Base-by-base conservation (phyloP, 345 rosid genomes). In the Boechera stricta region DNA sequence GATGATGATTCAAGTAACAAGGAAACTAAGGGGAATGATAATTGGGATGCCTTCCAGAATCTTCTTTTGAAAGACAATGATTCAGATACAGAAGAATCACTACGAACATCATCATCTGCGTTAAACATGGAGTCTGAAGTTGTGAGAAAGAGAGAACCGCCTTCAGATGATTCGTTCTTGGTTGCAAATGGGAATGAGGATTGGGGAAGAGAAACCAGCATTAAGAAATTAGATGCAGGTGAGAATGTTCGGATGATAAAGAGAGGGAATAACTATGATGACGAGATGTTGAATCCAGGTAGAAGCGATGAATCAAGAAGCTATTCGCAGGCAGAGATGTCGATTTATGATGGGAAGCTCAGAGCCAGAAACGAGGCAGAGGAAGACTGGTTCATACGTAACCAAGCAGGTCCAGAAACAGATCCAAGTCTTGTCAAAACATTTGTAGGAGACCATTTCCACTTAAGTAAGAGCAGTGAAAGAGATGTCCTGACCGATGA, bases 21-120 rank as follows among this genome's bases (percentile, higher is more conserved):
- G 55, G 88, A 75, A 62, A 86, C 71, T 29, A 84, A 80, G 7
- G 79, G 83, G 75, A 85, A 84, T 62, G 88, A 85, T 63, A 82
- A 80, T 52, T 95, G 99, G 99, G 88, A 85, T 83, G 85, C 96
- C 69, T 95, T 95, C 78, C 96, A 95, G 76, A 91, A 69, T 82
- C 92, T 95, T 69, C 90, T 95, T 51, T 51, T 92, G 84, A 83
- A 83, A 61, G 95, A 89, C 32, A 84, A 81, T 62, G 87, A 86
- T 78, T 53, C 78, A 11, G 85, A 83, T 10, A 67, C 82, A 71
- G 87, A 79, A 53, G 84, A 88, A 36, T 56, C 77, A 65, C 51
- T 69, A 59, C 45, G 70, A 69, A 47, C 42, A 56, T 49, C 74
- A 31, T 76, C 75, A 71, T 67, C 77, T 79, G 74, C 82, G 5